These are phyloP conservation scores for Papiliotrema nemorosa DNA, from an alignment of 1,284 basidiomycete genomes.

Conservation along the genomic window DNA sequence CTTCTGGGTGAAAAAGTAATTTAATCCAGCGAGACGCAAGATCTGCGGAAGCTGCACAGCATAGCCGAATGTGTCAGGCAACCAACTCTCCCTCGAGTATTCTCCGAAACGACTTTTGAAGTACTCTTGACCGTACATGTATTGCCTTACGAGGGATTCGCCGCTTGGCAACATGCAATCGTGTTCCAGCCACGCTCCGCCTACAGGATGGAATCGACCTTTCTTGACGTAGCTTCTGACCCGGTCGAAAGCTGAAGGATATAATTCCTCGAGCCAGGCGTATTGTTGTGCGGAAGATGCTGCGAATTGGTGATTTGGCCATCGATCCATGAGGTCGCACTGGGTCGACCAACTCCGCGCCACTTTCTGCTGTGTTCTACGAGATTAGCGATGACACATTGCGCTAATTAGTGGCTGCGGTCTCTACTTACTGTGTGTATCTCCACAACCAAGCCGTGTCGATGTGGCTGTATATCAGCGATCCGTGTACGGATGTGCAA, in stretches of 20 bases:
- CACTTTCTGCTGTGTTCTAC: constrained; percentile 90
- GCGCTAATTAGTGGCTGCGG: no score
- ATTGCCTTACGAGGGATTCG: constrained; percentile 81
- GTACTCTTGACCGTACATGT: constrained; percentile 82
- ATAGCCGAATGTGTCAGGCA: constrained; percentile 75
- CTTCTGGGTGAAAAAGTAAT: constrained; percentile 95
- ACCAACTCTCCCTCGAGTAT: constrained; percentile 51
- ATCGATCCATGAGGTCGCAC: constrained; percentile 89
- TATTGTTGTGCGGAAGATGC: constrained; percentile 89
- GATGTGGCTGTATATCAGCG: constrained; percentile 59
- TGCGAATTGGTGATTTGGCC: constrained; percentile 88
- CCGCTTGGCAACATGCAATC: constrained; percentile 86
- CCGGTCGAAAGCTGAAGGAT: constrained; percentile 76
- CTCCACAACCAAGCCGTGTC: constrained; percentile 86
- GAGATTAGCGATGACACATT: no score
- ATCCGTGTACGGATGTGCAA: no score
- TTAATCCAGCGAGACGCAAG: constrained; percentile 75
- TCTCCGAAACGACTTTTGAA: constrained; percentile 75
- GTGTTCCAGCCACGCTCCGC: constrained; percentile 58
- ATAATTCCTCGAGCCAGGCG: constrained; percentile 89
- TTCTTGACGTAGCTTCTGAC: constrained; percentile 69
- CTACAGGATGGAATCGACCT: constrained; percentile 60
- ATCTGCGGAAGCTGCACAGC: constrained; percentile 85
- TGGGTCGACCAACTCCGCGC: constrained; percentile 84
- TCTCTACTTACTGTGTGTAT: no score